These are phyloP conservation scores for Melampsora americana DNA, from an alignment of 1,284 basidiomycete genomes.

Conservation along the genomic window DNA sequence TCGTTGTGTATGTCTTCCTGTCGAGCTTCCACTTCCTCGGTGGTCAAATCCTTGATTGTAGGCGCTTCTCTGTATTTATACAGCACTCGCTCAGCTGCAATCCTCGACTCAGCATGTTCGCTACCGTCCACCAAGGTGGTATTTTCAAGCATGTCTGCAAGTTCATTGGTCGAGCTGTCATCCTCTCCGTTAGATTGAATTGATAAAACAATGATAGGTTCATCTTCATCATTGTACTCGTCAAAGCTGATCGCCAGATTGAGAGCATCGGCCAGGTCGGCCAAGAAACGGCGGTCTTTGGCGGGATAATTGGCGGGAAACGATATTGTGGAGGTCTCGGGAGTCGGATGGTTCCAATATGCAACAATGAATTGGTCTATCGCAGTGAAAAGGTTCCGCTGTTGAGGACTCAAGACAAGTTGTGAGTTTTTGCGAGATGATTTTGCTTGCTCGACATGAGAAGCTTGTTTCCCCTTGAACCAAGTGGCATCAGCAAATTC, in stretches of 20 bases:
- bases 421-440: constrained; percentile 53
- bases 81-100: neutral
- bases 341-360: constrained; percentile 45
- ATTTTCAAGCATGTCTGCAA: too few species aligned
- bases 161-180: too few species aligned
- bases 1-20: constrained; percentile 17
- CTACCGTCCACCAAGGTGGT: too few species aligned
- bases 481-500: constrained; percentile 83
- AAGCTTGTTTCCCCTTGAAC: constrained; percentile 82
- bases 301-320: constrained; percentile 25
- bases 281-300: constrained; percentile 70
- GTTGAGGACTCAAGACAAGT: constrained; percentile 56
- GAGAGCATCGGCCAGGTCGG: constrained; percentile 68
- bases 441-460: constrained; percentile 54
- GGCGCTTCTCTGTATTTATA: neutral
- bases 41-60: neutral
- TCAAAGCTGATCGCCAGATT: constrained; percentile 78
- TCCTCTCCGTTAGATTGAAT: neutral
- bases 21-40: constrained; percentile 10
- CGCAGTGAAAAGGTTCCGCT: constrained; percentile 71
- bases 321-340: constrained; percentile 54
- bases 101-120: too few species aligned
- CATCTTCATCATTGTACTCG: constrained; percentile 64
- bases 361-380: constrained; percentile 67
- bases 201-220: constrained; percentile 1